A percentile compares a stretch with the other conserved stretches of the same genome.
Conservation (phyloP, 2,329 filamentous ascomycete genomes). For the Pseudogymnoascus pannorum region DNA sequence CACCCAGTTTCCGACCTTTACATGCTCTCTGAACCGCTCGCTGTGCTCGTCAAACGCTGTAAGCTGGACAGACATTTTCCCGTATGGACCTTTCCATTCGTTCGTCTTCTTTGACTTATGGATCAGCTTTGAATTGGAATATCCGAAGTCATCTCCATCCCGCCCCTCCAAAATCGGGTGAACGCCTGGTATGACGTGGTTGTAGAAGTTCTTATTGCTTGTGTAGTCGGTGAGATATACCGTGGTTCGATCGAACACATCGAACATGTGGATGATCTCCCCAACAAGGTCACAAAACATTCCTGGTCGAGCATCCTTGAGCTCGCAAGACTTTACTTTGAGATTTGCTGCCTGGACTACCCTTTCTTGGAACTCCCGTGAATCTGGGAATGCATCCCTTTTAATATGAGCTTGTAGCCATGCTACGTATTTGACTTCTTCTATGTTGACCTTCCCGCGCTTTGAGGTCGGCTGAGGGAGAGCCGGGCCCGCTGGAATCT, state of each 20-base stretch:
- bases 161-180: slow-evolving; percentile 20
- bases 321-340: slow-evolving; percentile 52
- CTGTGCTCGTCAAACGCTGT: slow-evolving; percentile 65
- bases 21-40: slow-evolving; percentile 43
- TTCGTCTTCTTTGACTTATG: slow-evolving; percentile 16
- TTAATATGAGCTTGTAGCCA: slow-evolving; percentile 28
- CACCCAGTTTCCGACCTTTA: slow-evolving; percentile 57
- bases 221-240: slow-evolving; percentile 83
- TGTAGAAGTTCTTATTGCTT: slow-evolving; percentile 55
- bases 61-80: slow-evolving; percentile 63
- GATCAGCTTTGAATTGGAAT: slow-evolving; percentile 32
- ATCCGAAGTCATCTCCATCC: slow-evolving; percentile 50
- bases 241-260: slow-evolving; percentile 40
- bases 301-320: slow-evolving; percentile 52
- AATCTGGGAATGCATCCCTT: slow-evolving; percentile 37
- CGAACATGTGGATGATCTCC: slow-evolving; percentile 57
- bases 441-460: neutral
- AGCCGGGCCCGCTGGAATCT: slow-evolving; percentile 30
- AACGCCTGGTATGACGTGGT: slow-evolving; percentile 21
- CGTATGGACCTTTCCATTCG: slow-evolving; percentile 68
- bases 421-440: neutral
- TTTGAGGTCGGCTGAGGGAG: slow-evolving; percentile 17
- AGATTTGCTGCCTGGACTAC: slow-evolving; percentile 35
- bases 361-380: slow-evolving; percentile 36
- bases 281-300: slow-evolving; percentile 63